Evolutionary conservation across 1,284 basidiomycete species (phyloP).

Genomic region (Melampsora abietis-canadensis): DNA sequence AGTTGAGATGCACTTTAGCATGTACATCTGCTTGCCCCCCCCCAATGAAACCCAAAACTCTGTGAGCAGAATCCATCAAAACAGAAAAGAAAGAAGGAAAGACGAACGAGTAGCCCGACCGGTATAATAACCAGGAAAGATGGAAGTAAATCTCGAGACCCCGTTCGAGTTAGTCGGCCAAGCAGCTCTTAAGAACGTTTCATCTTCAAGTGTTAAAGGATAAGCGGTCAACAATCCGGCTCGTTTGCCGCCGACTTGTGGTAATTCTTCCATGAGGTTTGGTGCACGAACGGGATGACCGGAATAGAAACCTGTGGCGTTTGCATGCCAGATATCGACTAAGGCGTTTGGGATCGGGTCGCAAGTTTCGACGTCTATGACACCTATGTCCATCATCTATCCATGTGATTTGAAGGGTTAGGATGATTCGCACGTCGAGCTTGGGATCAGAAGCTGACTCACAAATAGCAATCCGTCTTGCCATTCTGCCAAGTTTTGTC

Average conservation of each 20-base stretch:
- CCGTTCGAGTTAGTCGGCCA: constrained; percentile 67
- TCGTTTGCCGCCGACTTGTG: constrained; percentile 51
- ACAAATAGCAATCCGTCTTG: constrained; percentile 38
- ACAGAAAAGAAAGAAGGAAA: constrained; percentile 16
- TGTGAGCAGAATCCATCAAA: background rate
- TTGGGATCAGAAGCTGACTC: background rate
- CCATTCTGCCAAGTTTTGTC: constrained; percentile 34
- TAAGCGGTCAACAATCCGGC: constrained; percentile 55
- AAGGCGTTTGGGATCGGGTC: constrained; percentile 65
- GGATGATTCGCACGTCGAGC: no score
- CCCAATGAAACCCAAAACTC: background rate
- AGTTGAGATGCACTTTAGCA: constrained; percentile 54
- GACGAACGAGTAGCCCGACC: constrained; percentile 56
- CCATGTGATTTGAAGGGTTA: no score
- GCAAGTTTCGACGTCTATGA: constrained; percentile 71
- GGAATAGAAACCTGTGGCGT: constrained; percentile 57
- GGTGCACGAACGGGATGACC: constrained; percentile 56
- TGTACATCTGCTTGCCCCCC: constrained; percentile 52
- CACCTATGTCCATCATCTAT: constrained; percentile 63
- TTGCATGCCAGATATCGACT: constrained; percentile 67
- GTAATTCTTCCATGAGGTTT: constrained; percentile 53
- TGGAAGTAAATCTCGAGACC: constrained; percentile 65
- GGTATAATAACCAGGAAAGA: constrained; percentile 65
- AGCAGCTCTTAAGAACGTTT: constrained; percentile 64
- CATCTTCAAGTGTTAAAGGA: constrained; percentile 54